Evolutionary conservation across 2,329 filamentous ascomycete species (phyloP), one percentile per base, ranked within the genome.

Genomic region (Dichotomopilus funicola): DNA sequence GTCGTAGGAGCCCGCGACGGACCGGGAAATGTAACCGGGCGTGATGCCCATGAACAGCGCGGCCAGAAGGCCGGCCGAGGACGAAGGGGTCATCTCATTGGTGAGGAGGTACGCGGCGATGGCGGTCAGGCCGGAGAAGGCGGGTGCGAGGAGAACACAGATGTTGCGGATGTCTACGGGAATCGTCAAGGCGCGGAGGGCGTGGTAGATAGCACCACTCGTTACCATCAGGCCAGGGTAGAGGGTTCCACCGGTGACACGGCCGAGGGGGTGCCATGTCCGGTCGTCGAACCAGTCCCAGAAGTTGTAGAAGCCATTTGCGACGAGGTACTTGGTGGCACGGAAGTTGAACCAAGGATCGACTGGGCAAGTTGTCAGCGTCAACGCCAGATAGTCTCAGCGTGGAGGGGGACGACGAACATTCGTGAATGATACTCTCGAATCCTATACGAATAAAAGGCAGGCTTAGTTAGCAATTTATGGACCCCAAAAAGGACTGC

Each of bases 261-360:
- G 90, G 66, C 94, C 94, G 59, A 99, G 87, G 66, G 94, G 94
- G 75, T 99, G 92, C 94, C 94, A 99, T 83, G 94, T 99, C 78
- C 94, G 86, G 78, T 99, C 94, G 74, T 99, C 94, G 70, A 99
- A 99, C 94, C 94, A 99, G 73, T 99, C 92, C 94, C 94, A 99
- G 72, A 99, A 99, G 73, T 88, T 91, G 74, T 96, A 95, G 77
- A 99, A 97, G 66, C 94, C 94, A 85, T 99, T 84, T 69, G 92
- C 83, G 54, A 99, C 89, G 54, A 99, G 83, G 69, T 99, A 97
- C 75, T 97, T 97, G 55, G 94, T 97, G 63, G 94, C 94, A 73
- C 94, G 83, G 75, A 99, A 99, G 75, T 99, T 99, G 78, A 99
- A 99, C 94, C 94, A 99, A 38, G 94, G 94, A 75, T 99, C 94